Evolutionary conservation across 441 rosid genomes (phyloP).

Genomic region (Adansonia gregorii): DNA sequence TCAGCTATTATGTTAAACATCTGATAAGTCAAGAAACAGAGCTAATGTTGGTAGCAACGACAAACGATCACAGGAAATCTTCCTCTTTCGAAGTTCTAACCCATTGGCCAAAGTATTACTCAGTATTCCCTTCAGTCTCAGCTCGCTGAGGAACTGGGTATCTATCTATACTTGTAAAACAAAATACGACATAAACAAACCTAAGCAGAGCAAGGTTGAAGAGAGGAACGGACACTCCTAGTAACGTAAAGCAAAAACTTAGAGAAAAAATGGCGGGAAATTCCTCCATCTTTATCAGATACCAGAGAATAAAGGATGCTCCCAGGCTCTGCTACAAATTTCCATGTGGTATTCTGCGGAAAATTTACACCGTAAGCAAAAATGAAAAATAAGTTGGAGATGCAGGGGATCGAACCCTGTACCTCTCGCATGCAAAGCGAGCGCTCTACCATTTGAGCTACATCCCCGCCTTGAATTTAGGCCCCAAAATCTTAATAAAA

Average conservation of each 20-base stretch:
- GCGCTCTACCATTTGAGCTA: conserved; percentile 99
- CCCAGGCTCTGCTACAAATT: not conserved
- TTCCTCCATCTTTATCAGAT: not conserved
- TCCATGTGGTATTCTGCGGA: not conserved
- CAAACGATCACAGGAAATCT: conserved; percentile 53
- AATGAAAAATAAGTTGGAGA: conserved; percentile 46
- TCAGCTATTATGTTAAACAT: not conserved
- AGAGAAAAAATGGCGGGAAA: conserved; percentile 4
- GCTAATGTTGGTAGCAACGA: conserved; percentile 53
- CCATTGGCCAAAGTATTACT: conserved; percentile 63
- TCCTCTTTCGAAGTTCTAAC: conserved; percentile 38
- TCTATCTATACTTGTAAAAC: conserved; percentile 45
- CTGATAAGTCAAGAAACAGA: not conserved
- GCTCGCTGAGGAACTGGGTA: conserved; percentile 71
- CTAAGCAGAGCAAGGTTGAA: conserved; percentile 61
- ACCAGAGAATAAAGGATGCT: not conserved
- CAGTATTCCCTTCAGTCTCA: conserved; percentile 61
- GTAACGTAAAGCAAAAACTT: not conserved
- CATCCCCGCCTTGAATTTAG: conserved; percentile 53
- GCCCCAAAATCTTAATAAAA: conserved; percentile 42
- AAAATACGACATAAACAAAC: conserved; percentile 25
- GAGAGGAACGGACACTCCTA: conserved; percentile 46
- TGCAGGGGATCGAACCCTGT: conserved; percentile 95
- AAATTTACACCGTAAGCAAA: not conserved
- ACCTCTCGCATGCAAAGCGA: conserved; percentile 99